Conservation (phyloP, 2,329 filamentous ascomycete species). For the Trichoderma koningii region DNA sequence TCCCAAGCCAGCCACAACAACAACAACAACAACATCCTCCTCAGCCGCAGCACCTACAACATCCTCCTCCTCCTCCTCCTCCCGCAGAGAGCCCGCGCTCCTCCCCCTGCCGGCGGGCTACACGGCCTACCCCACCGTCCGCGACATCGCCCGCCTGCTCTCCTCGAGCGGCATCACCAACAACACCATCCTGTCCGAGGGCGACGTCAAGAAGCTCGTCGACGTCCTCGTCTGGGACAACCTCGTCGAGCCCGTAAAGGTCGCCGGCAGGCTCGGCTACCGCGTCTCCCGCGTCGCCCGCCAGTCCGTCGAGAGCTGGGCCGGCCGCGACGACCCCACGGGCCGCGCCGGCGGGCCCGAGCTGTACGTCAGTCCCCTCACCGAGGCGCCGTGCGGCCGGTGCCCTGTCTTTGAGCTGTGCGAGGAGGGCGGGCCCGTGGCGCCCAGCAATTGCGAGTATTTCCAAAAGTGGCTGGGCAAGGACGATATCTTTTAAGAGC, state of each 20-base stretch:
- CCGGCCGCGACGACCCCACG: conserved; percentile 43
- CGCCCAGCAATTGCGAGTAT: conserved; percentile 86
- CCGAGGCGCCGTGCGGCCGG: conserved; percentile 84
- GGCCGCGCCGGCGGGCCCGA: conserved; percentile 45
- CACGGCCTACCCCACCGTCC: conserved; percentile 76
- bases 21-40: conserved; percentile 32
- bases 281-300: conserved; percentile 54
- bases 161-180: conserved; percentile 69
- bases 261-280: conserved; percentile 54
- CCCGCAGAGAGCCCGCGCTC: conserved; percentile 43
- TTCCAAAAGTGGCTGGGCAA: conserved; percentile 78
- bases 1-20: background rate
- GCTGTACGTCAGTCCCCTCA: conserved; percentile 68
- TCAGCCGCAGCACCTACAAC: conserved; percentile 2
- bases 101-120: conserved; percentile 66
- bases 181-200: conserved; percentile 68
- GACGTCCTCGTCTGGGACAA: conserved; percentile 90
- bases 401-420: conserved; percentile 95
- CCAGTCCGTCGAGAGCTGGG: conserved; percentile 47
- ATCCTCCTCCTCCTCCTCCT: background rate
- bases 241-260: conserved; percentile 67
- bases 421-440: conserved; percentile 86
- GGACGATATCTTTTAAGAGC: conserved; percentile 44
- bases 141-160: conserved; percentile 75
- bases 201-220: conserved; percentile 81